Percentiles rank a stretch among this genome's conserved stretches.
Evolutionary conservation across 2,329 filamentous ascomycete genomes (phyloP).

Genomic region (Cercospora sp.): DNA sequence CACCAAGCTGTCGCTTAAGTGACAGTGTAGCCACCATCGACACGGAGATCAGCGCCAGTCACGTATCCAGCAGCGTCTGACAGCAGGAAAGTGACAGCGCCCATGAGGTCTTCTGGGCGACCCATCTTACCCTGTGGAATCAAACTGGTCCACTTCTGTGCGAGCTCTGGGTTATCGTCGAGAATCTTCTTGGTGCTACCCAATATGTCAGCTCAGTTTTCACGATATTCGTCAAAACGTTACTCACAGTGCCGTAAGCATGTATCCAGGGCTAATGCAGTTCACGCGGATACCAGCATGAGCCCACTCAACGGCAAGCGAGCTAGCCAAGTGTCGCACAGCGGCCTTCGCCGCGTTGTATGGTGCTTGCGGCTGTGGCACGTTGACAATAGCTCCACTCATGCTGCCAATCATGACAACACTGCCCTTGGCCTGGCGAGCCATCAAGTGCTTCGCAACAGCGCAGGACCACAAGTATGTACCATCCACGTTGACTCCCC

Average conservation of each 20-base stretch:
- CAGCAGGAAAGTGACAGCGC: slow-evolving; percentile 81
- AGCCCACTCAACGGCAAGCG: slow-evolving; percentile 92
- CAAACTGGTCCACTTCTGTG: slow-evolving; percentile 84
- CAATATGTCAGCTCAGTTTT: slow-evolving; percentile 12
- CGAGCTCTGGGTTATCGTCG: slow-evolving; percentile 86
- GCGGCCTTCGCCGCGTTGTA: slow-evolving; percentile 95
- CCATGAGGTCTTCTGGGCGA: slow-evolving; percentile 86
- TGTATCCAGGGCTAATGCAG: slow-evolving; percentile 93
- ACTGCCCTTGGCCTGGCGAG: slow-evolving; percentile 73
- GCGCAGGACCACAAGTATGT: slow-evolving; percentile 85
- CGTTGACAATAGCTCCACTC: slow-evolving; percentile 90
- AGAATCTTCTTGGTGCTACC: slow-evolving; percentile 87
- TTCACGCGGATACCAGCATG: slow-evolving; percentile 86
- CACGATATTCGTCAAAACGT: background rate
- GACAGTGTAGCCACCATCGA: slow-evolving; percentile 48
- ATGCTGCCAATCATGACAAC: slow-evolving; percentile 97
- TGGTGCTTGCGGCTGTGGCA: slow-evolving; percentile 88
- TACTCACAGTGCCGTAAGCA: slow-evolving; percentile 86
- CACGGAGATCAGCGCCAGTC: slow-evolving; percentile 52
- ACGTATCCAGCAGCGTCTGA: slow-evolving; percentile 78
- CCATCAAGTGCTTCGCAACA: slow-evolving; percentile 86
- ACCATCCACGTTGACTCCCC: slow-evolving; percentile 90
- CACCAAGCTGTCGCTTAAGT: slow-evolving; percentile 33
- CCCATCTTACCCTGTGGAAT: slow-evolving; percentile 96
- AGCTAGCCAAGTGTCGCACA: slow-evolving; percentile 82